Evolutionary conservation across 1,284 basidiomycete genomes (phyloP).

Genomic region (Ustilago cynodontis): DNA sequence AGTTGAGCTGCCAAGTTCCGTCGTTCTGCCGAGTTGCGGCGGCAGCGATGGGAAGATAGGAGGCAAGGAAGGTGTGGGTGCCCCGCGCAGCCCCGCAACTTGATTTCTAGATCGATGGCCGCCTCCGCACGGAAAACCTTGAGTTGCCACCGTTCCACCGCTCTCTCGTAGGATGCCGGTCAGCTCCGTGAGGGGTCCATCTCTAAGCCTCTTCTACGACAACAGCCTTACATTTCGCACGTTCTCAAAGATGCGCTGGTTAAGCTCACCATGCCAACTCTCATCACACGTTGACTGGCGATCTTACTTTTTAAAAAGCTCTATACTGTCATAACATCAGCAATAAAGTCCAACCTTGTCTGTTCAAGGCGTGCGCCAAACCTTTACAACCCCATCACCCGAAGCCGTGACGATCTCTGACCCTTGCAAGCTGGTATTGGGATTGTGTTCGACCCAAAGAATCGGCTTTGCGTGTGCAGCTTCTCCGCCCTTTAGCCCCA

Average conservation of each 20-base stretch:
- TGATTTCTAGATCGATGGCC: not conserved
- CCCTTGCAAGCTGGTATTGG: constrained; percentile 69
- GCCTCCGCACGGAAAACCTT: not conserved
- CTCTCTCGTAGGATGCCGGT: not conserved
- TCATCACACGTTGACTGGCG: not conserved
- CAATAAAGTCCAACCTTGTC: not conserved
- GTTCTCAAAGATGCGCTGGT: not conserved
- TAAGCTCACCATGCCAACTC: not conserved
- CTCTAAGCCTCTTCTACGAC: not conserved
- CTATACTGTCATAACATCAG: not conserved
- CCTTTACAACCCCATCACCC: constrained; percentile 73
- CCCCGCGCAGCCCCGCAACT: constrained; percentile 7
- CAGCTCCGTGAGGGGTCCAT: not conserved
- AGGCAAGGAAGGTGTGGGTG: not conserved
- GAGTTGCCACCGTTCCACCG: not conserved
- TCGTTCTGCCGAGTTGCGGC: not conserved
- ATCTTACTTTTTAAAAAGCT: not conserved
- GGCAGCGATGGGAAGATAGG: too few relatives aligned
- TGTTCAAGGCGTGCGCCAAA: constrained; percentile 50
- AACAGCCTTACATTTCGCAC: not conserved
- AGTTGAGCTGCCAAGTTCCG: too few relatives aligned
- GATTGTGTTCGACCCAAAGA: constrained; percentile 88
- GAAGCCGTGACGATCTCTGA: constrained; percentile 84
- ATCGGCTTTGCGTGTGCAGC: constrained; percentile 84
- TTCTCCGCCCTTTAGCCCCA: constrained; percentile 76